Conservation (phyloP, 192 early-diverging fungal species). For the Coemansia aciculifera region DNA sequence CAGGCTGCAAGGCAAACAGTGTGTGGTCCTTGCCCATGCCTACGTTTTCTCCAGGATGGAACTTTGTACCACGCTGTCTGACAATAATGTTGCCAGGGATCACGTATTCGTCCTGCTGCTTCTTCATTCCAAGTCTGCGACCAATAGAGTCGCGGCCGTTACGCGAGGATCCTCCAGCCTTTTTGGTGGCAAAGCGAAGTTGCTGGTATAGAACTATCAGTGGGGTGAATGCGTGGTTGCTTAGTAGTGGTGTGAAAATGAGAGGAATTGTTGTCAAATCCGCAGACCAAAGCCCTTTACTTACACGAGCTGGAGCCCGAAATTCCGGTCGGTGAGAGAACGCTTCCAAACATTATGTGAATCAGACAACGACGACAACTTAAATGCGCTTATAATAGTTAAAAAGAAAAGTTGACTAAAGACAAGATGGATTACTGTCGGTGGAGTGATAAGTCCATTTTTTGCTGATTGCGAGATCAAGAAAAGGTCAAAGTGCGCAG, state of each 20-base stretch:
- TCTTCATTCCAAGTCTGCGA: slow-evolving; percentile 77
- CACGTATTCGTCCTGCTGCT: slow-evolving; percentile 64
- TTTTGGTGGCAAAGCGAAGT: slow-evolving; percentile 76
- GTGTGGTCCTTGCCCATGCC: slow-evolving; percentile 80
- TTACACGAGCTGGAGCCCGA: slow-evolving; percentile 1
- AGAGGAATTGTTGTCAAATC: not conserved
- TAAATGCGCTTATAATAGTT: not conserved
- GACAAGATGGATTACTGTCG: not conserved
- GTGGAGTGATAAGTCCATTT: not conserved
- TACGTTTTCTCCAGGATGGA: slow-evolving; percentile 79
- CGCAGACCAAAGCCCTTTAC: not conserved
- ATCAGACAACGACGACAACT: not conserved
- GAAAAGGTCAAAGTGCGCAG: not conserved
- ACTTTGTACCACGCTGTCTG: slow-evolving; percentile 76
- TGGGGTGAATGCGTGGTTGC: not conserved
- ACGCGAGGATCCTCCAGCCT: slow-evolving; percentile 73
- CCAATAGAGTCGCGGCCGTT: slow-evolving; percentile 79
- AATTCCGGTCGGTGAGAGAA: not conserved
- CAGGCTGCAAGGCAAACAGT: slow-evolving; percentile 67
- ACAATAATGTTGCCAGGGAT: slow-evolving; percentile 79
- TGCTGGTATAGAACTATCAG: slow-evolving; percentile 47
- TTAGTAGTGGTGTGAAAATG: not conserved
- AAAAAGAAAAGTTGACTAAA: not conserved
- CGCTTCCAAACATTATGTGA: not conserved
- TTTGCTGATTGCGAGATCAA: not conserved